phyloP scores from a whole-genome alignment of 192 early-diverging fungal species.

The Gaertneriomyces sp. region DNA sequence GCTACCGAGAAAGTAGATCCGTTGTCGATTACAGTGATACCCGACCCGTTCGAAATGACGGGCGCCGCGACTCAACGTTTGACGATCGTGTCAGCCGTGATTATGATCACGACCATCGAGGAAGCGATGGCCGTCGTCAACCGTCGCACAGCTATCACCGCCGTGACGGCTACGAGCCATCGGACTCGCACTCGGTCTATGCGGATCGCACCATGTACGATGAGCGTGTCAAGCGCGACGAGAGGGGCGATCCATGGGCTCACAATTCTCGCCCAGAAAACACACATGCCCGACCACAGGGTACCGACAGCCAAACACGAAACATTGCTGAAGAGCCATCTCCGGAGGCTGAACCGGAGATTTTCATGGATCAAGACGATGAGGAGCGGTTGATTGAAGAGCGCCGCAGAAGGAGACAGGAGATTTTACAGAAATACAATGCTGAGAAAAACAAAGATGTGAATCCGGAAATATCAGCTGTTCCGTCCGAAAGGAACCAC shows the following conservation, averaged over 20 bases:
- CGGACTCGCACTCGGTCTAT: not conserved
- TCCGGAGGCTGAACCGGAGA: not conserved
- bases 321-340: not conserved
- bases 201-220: not conserved
- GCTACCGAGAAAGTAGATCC: no score
- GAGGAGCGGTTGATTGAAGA: constrained; percentile 81
- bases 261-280: not conserved
- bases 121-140: no score
- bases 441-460: constrained; percentile 14
- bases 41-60: no score
- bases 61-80: no score
- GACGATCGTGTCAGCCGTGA: no score
- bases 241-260: not conserved
- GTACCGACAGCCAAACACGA: not conserved
- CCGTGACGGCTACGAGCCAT: not conserved
- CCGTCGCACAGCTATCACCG: no score
- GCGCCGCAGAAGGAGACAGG: constrained; percentile 70
- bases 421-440: constrained; percentile 71
- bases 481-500: not conserved
- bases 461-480: constrained; percentile 8
- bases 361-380: constrained; percentile 53
- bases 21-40: no score
- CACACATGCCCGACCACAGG: not conserved
- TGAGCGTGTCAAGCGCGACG: not conserved
- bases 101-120: no score